These are phyloP conservation scores for Pichia thaimueangensis DNA, from an alignment of 805 yeast species.

Conservation along the genomic window DNA sequence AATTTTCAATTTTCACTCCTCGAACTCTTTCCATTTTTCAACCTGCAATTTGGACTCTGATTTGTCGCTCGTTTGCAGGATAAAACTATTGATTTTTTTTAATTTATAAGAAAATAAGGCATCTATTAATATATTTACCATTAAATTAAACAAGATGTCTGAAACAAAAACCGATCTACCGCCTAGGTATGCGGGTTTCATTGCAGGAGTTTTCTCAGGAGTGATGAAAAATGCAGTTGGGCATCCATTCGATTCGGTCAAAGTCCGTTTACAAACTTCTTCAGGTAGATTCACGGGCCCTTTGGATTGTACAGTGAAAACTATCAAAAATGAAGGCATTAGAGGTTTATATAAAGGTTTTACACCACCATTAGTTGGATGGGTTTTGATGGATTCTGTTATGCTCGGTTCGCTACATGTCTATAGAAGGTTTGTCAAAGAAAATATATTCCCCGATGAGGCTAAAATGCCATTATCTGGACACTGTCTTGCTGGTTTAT, in stretches of 20 bases:
- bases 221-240: conserved; percentile 85
- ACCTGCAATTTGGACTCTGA: too few species aligned
- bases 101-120: too few species aligned
- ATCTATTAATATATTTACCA: too few species aligned
- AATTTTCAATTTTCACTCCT: too few species aligned
- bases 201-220: conserved; percentile 87
- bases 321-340: conserved; percentile 67
- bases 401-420: conserved; percentile 83
- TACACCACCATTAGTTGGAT: conserved; percentile 88
- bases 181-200: conserved; percentile 63
- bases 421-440: conserved; percentile 63
- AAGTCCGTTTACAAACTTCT: conserved; percentile 76
- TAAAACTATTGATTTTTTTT: too few species aligned
- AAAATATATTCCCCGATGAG: conserved; percentile 54
- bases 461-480: conserved; percentile 66
- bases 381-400: conserved; percentile 91
- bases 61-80: too few species aligned
- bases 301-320: conserved; percentile 68
- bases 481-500: conserved; percentile 65
- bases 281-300: conserved; percentile 68
- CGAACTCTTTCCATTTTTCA: too few species aligned
- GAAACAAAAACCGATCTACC: conserved; percentile 29
- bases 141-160: too few species aligned
- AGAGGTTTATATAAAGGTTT: conserved; percentile 83
- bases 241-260: conserved; percentile 88